Base-by-base conservation (phyloP, 2,329 filamentous ascomycete species). In the Colletotrichum tamarilloi region DNA sequence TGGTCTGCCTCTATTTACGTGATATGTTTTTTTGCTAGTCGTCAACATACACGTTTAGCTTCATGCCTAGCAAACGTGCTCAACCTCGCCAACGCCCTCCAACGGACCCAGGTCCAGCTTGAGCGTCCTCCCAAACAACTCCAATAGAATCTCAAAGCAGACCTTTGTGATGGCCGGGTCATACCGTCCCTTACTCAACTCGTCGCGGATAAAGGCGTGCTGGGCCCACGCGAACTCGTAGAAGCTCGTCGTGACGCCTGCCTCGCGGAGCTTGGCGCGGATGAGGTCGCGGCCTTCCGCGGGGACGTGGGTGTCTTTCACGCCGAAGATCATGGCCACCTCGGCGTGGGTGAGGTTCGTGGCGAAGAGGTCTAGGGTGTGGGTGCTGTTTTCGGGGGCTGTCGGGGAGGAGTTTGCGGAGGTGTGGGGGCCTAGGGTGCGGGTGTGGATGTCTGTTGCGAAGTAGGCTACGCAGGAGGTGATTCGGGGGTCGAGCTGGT, bases 211-310 rank as follows among this genome's bases (percentile, higher is more conserved):
- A 80, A 98, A 98, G 5, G 95, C 95, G 85, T 97, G 95, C 83
- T 98, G 95, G 4, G 95, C 95, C 91, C 94, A 96, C n/a, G 94
- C 94, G 76, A 94, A 91, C 84, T 98, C 95, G 83, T 97, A 95
- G 81, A 94, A 98, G 79, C 91, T 93, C 79, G 96, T 95, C 11
- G 89, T 87, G 5, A 92, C 89, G 11, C 92, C 93, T 6, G 92
- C 90, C 26, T 94, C 94, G 77, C 95, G 91, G 77, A 98, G 86
- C 74, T 94, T 95, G 81, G 90, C 90, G 72, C 95, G 90, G 81
- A 98, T 97, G 76, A 97, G 83, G 82, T 97, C 95, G 22, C 95
- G 89, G 2, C 95, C 95, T 53, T 90, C 90, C 49, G 94, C 91
- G 1, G 95, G 94, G 16, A 98, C 95, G 82, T 98, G 95, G 71